These are phyloP conservation scores for Flueggea neowawraea DNA, from an alignment of 441 rosid genomes.

Conservation along the genomic window DNA sequence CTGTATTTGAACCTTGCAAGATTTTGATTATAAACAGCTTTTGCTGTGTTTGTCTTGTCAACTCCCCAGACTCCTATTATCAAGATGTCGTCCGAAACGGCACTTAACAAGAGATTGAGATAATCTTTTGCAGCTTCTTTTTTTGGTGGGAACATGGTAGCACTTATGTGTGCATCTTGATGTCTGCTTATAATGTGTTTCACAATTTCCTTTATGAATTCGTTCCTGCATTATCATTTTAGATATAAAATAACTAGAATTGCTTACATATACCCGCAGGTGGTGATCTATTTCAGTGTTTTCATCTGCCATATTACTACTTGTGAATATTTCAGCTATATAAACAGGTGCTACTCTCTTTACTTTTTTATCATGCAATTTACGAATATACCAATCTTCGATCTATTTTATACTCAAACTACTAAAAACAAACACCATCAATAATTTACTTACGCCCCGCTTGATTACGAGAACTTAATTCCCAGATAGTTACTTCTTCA, in stretches of 20 bases:
- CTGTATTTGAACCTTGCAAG: background rate
- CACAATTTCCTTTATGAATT: conserved; percentile 4
- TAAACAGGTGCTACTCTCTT: too few relatives aligned
- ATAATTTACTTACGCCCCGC: too few relatives aligned
- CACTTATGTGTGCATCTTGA: conserved; percentile 5
- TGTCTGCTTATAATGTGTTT: conserved; percentile 1
- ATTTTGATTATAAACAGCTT: conserved; percentile 1
- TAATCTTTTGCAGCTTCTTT: background rate
- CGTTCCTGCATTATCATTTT: background rate
- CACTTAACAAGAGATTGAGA: background rate
- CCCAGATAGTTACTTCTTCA: too few relatives aligned
- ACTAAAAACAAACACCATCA: too few relatives aligned
- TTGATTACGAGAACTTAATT: too few relatives aligned
- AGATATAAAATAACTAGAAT: background rate
- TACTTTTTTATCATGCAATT: too few relatives aligned
- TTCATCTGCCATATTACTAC: too few relatives aligned
- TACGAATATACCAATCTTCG: too few relatives aligned
- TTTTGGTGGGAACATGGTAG: conserved; percentile 1
- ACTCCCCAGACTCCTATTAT: conserved; percentile 1
- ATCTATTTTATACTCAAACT: too few relatives aligned
- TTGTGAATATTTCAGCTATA: too few relatives aligned
- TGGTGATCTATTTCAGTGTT: too few relatives aligned
- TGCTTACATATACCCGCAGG: background rate
- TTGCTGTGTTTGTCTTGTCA: background rate
- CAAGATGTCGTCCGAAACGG: background rate